Evolutionary conservation across 106 monocot genomes (phyloP).

Genomic region (Narthecium ossifragum): DNA sequence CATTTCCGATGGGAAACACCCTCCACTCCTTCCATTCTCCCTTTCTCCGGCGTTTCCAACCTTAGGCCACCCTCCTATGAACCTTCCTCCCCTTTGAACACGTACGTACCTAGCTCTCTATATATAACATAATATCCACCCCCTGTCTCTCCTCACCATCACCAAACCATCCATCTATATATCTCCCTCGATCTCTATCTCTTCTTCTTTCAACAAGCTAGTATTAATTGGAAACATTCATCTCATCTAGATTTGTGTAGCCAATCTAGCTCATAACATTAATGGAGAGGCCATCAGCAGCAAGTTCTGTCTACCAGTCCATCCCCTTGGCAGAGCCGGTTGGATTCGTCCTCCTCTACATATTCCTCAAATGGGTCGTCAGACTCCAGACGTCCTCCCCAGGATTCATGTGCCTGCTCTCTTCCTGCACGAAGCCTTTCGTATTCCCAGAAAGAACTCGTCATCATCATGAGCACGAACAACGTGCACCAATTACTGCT

Average conservation of each 20-base stretch:
- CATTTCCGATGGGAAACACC: neutral
- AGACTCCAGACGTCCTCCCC: constrained; percentile 17
- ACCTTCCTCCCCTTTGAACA: constrained; percentile 12
- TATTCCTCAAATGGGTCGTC: constrained; percentile 19
- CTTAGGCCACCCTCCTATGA: constrained; percentile 2
- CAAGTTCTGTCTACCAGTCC: constrained; percentile 4
- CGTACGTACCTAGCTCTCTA: neutral
- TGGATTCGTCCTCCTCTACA: constrained; percentile 5
- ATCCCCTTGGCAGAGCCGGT: constrained; percentile 5
- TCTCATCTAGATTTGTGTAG: no score
- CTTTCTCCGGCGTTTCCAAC: neutral
- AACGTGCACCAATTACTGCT: no score
- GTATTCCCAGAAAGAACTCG: neutral
- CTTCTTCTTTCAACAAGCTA: neutral
- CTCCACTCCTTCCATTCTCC: neutral
- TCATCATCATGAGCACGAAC: neutral
- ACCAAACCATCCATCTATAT: neutral
- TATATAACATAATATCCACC: no score
- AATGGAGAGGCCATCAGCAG: constrained; percentile 6
- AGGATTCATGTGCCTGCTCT: constrained; percentile 3
- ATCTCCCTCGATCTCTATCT: neutral
- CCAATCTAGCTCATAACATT: no score
- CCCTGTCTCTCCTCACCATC: neutral
- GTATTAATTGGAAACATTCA: no score
- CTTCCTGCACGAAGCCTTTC: neutral